Evolutionary conservation across 2,329 filamentous ascomycete genomes (phyloP).

Genomic region (Fonsecaea erecta): DNA sequence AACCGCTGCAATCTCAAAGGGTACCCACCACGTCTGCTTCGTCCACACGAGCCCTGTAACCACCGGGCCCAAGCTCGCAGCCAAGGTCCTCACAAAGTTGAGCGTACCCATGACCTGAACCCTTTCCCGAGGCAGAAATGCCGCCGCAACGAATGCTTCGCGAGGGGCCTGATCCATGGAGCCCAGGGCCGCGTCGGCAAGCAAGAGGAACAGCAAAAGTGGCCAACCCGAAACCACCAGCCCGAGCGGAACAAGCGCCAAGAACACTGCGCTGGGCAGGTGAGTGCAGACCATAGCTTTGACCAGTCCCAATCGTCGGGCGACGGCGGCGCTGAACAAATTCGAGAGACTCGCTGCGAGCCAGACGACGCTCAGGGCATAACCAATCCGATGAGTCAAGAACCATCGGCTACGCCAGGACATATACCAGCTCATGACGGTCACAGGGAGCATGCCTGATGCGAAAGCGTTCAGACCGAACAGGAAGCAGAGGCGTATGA

Average conservation of each 20-base stretch:
- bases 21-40: conserved; percentile 62
- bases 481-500: conserved; percentile 64
- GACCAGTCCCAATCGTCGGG: conserved; percentile 65
- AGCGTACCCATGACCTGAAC: conserved; percentile 73
- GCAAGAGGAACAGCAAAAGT: conserved; percentile 63
- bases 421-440: conserved; percentile 45
- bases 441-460: conserved; percentile 68
- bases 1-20: conserved; percentile 66
- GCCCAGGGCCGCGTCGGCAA: conserved; percentile 65
- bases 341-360: conserved; percentile 56
- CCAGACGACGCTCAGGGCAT: conserved; percentile 53
- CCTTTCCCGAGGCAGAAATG: conserved; percentile 67
- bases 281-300: conserved; percentile 77
- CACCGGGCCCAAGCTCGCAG: conserved; percentile 65
- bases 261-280: conserved; percentile 68
- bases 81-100: conserved; percentile 70
- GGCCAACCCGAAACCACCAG: conserved; percentile 57
- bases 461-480: conserved; percentile 72
- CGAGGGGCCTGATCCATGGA: conserved; percentile 75
- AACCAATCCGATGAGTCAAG: conserved; percentile 39
- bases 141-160: conserved; percentile 69
- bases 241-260: conserved; percentile 66
- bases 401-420: conserved; percentile 2
- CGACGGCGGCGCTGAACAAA: conserved; percentile 63
- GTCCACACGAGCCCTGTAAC: conserved; percentile 68